Percentiles rank a stretch among this genome's conserved stretches.
These are phyloP conservation scores for Chlorella sp. DNA, from an alignment of 139 green algal genomes.

Conservation along the genomic window DNA sequence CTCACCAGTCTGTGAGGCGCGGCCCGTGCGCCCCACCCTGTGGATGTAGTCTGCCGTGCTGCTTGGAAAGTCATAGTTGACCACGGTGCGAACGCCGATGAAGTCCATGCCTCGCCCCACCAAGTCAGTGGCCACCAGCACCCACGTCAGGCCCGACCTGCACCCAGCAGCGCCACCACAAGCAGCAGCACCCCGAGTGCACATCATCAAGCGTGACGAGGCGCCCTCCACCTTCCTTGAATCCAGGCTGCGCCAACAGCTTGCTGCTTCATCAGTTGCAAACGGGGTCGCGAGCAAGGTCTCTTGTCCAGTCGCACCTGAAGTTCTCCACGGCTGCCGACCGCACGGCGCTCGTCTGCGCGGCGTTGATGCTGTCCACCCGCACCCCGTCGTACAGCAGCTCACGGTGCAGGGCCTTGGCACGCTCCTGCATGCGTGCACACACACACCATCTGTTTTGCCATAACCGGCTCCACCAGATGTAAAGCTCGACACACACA, in stretches of 20 bases:
- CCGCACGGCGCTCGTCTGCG: slow-evolving; percentile 55
- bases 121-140: slow-evolving; percentile 94
- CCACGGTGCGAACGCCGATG: slow-evolving; percentile 81
- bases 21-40: slow-evolving; percentile 76
- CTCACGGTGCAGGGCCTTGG: slow-evolving; percentile 70
- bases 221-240: too few species aligned
- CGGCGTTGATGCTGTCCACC: slow-evolving; percentile 77
- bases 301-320: slow-evolving; percentile 29
- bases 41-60: slow-evolving; percentile 89
- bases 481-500: too few species aligned
- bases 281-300: too few species aligned
- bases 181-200: neutral
- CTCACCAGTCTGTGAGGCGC: slow-evolving; percentile 27
- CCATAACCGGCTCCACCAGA: too few species aligned
- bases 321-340: slow-evolving; percentile 72
- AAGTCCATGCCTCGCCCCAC: slow-evolving; percentile 91
- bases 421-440: slow-evolving; percentile 47
- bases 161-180: too few species aligned
- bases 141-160: slow-evolving; percentile 65
- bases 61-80: slow-evolving; percentile 95
- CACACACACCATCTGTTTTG: neutral
- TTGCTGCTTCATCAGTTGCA: too few species aligned
- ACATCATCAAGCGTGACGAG: too few species aligned
- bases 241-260: too few species aligned
- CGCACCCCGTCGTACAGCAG: slow-evolving; percentile 80